These are phyloP conservation scores for Arabidopsis hybrid DNA, from an alignment of 441 rosid genomes.

Conservation along the genomic window DNA sequence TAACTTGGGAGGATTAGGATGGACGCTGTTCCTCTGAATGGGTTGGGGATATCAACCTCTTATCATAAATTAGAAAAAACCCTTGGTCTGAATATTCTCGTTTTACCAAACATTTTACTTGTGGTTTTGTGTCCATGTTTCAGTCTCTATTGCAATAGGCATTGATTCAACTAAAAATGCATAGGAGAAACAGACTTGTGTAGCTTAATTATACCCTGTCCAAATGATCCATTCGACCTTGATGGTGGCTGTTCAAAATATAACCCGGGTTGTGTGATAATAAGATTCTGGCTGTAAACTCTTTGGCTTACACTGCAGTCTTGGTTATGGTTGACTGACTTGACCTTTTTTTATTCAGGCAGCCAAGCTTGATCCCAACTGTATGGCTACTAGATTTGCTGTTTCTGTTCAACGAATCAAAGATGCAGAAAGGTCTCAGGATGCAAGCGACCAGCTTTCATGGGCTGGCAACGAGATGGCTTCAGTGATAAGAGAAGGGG, in stretches of 20 bases:
- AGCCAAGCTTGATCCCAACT: slow-evolving; percentile 88
- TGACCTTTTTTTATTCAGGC: slow-evolving; percentile 56
- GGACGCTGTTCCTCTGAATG: slow-evolving; percentile 1
- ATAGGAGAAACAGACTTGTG: slow-evolving; percentile 7
- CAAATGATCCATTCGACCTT: not conserved
- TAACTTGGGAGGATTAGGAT: slow-evolving; percentile 9
- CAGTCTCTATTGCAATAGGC: not conserved
- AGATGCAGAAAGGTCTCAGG: slow-evolving; percentile 96
- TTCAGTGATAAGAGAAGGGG: slow-evolving; percentile 91
- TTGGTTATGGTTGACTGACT: slow-evolving; percentile 12
- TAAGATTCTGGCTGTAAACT: slow-evolving; percentile 7
- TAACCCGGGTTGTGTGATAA: slow-evolving; percentile 13
- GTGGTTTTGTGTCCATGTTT: slow-evolving; percentile 10
- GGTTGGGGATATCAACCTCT: not conserved
- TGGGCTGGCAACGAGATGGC: slow-evolving; percentile 99
- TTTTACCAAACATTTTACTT: not conserved
- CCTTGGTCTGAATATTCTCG: not conserved
- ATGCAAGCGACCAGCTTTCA: slow-evolving; percentile 80
- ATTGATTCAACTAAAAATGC: not conserved
- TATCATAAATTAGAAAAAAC: not conserved
- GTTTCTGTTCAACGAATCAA: slow-evolving; percentile 89
- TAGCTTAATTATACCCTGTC: slow-evolving; percentile 13
- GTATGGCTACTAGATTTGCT: slow-evolving; percentile 92
- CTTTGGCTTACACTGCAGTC: slow-evolving; percentile 9
- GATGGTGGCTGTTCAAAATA: not conserved